Conservation (phyloP, 2,329 filamentous ascomycete species). For the Cladorrhinum sp. region DNA sequence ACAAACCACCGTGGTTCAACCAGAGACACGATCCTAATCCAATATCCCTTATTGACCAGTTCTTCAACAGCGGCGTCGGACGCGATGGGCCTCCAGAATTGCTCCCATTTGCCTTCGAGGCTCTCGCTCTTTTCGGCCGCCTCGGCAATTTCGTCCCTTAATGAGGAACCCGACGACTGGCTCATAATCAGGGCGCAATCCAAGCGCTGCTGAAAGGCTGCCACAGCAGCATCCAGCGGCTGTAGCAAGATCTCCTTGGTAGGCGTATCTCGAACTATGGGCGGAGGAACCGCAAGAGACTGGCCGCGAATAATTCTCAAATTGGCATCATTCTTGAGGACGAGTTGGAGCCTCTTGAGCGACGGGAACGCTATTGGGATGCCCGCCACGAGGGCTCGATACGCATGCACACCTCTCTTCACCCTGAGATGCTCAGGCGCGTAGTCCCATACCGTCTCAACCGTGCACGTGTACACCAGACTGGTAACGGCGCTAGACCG, state of each 20-base stretch:
- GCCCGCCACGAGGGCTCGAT: slow-evolving; percentile 1
- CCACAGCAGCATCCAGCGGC: slow-evolving; percentile 11
- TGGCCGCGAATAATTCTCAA: not conserved
- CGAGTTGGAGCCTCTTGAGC: slow-evolving; percentile 4
- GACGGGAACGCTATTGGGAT: slow-evolving; percentile 15
- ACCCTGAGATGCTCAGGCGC: slow-evolving; percentile 15
- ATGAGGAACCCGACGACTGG: slow-evolving; percentile 3
- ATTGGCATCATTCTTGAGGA: not conserved
- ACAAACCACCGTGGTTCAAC: not conserved
- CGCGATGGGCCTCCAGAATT: slow-evolving; percentile 12
- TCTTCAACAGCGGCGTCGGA: not conserved
- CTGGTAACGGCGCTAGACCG: not conserved
- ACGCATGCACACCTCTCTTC: slow-evolving; percentile 6
- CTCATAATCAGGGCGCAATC: slow-evolving; percentile 13
- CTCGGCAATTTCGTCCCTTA: not conserved
- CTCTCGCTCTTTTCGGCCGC: slow-evolving; percentile 1
- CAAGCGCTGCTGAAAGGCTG: not conserved
- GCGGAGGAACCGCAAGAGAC: not conserved
- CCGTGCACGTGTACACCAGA: slow-evolving; percentile 5
- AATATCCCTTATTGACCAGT: slow-evolving; percentile 6
- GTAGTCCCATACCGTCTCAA: slow-evolving; percentile 11
- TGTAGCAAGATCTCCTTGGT: slow-evolving; percentile 2
- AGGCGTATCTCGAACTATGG: not conserved
- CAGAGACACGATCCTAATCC: slow-evolving; percentile 11
- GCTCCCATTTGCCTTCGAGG: not conserved